Conservation (phyloP, 495 filamentous ascomycete genomes). For the Xylaria scruposa region DNA sequence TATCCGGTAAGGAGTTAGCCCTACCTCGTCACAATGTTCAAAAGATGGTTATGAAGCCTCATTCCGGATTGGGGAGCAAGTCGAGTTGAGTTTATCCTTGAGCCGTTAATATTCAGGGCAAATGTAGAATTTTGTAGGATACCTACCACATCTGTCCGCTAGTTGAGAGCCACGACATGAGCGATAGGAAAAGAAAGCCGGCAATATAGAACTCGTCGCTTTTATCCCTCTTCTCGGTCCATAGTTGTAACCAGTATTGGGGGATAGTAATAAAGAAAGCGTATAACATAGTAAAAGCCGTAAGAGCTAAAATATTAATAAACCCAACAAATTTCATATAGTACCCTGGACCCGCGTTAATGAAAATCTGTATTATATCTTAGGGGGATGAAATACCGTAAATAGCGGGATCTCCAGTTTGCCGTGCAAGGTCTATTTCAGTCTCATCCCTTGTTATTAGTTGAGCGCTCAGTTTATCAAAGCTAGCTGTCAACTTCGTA, state of each 20-base stretch:
- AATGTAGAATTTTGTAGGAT: neutral
- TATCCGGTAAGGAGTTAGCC: neutral
- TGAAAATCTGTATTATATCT: neutral
- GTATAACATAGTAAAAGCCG: slow-evolving; percentile 25
- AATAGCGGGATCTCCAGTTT: too few relatives aligned
- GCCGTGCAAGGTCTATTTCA: too few relatives aligned
- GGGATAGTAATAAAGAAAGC: slow-evolving; percentile 49
- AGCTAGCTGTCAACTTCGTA: neutral
- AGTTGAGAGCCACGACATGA: slow-evolving; percentile 43
- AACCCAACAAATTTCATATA: slow-evolving; percentile 62
- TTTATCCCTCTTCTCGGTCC: slow-evolving; percentile 38
- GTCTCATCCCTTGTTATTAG: neutral
- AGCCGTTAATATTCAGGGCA: neutral
- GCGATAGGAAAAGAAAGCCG: slow-evolving; percentile 39
- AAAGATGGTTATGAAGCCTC: slow-evolving; percentile 26
- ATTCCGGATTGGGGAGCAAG: slow-evolving; percentile 34
- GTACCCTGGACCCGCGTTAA: slow-evolving; percentile 47
- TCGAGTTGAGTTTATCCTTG: slow-evolving; percentile 28
- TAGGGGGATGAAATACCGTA: slow-evolving; percentile 24
- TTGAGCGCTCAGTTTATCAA: neutral
- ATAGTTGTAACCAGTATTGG: slow-evolving; percentile 49
- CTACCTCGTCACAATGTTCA: slow-evolving; percentile 26
- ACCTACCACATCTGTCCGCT: slow-evolving; percentile 40
- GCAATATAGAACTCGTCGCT: slow-evolving; percentile 35
- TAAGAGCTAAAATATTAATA: slow-evolving; percentile 51